Base-by-base conservation (phyloP, 1,284 basidiomycete species). In the Ceratobasidium sp. region DNA sequence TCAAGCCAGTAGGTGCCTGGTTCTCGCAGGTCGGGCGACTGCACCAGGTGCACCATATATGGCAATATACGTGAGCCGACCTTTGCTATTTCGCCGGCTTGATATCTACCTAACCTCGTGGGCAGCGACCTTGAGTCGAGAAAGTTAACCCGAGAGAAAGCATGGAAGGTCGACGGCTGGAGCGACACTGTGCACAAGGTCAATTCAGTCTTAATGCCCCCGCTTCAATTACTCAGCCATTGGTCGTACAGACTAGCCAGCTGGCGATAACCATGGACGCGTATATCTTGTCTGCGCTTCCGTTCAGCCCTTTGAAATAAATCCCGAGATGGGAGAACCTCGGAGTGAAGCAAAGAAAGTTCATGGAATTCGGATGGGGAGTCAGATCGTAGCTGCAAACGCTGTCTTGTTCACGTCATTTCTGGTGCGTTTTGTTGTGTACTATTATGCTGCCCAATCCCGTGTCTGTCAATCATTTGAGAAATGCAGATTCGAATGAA, bases 91-190 rank as follows among this genome's bases (percentile, higher is more conserved):
- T 39, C 4, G 16, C 37, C 24, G 19, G 59, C 63, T 1, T 71
- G 69, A 71, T 39, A 65, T 59, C 59, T 73, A 65, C 75, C 49
- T 56, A 75, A 13, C 63, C 41, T 76, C 74, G 62, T 31, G 58
- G 59, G 29, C 76, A 94, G 92, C 73, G 88, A 90, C 79, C 86
- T 98, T 76, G 89, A 95, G 78, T 87, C 88, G 16, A 86, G 96
- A 75, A 95, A 95, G 82, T 89, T 91, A 78, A 89, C 86, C 37
- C 87, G 96, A 59, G 93, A 96, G 82, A 88, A 90, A 81, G 94
- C 95, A 31, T 98, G 96, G 96, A 88, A 92, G 78, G 86, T 95
- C 78, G 94, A 96, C 78, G 93, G 93, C 16, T 98, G 96, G 96
- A 91, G 92, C 61, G 92, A 95, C 81, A 98, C 96, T 0, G 96